Evolutionary conservation across 164 flowering plant genomes (phyloP).

Genomic region (Vitis labrusca): DNA sequence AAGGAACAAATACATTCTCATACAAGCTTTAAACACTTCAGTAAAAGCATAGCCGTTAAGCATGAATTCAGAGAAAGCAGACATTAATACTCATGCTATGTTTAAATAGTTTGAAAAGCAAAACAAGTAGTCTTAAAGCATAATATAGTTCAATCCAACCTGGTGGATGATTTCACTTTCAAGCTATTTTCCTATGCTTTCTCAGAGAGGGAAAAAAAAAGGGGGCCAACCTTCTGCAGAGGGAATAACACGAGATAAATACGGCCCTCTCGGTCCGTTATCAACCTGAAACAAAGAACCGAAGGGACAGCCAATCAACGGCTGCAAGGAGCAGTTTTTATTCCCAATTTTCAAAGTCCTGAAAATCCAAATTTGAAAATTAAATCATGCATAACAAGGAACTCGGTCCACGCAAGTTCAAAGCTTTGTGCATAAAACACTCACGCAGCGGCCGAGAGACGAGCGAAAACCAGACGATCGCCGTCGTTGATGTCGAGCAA

Average conservation of each 20-base stretch:
- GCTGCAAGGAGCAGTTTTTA: slow-evolving; percentile 61
- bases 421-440: slow-evolving; percentile 3
- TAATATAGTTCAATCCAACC: too few species aligned
- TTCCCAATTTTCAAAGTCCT: slow-evolving; percentile 89
- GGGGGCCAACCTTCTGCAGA: slow-evolving; percentile 36
- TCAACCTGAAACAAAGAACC: slow-evolving; percentile 82
- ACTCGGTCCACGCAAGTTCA: background rate
- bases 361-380: slow-evolving; percentile 9
- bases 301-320: slow-evolving; percentile 87
- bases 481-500: slow-evolving; percentile 96
- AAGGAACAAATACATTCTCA: too few species aligned
- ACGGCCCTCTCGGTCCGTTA: slow-evolving; percentile 52
- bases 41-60: too few species aligned
- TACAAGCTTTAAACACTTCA: too few species aligned
- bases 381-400: too few species aligned
- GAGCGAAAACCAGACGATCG: slow-evolving; percentile 86
- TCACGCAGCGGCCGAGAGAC: slow-evolving; percentile 73
- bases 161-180: too few species aligned
- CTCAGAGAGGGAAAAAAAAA: background rate
- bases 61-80: too few species aligned
- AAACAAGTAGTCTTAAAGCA: too few species aligned
- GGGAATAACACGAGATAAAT: slow-evolving; percentile 50
- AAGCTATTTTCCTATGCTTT: too few species aligned
- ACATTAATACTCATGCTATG: too few species aligned
- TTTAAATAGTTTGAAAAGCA: too few species aligned